Evolutionary conservation across 2,329 filamentous ascomycete species (phyloP).

Genomic region (Aspergillus felis): DNA sequence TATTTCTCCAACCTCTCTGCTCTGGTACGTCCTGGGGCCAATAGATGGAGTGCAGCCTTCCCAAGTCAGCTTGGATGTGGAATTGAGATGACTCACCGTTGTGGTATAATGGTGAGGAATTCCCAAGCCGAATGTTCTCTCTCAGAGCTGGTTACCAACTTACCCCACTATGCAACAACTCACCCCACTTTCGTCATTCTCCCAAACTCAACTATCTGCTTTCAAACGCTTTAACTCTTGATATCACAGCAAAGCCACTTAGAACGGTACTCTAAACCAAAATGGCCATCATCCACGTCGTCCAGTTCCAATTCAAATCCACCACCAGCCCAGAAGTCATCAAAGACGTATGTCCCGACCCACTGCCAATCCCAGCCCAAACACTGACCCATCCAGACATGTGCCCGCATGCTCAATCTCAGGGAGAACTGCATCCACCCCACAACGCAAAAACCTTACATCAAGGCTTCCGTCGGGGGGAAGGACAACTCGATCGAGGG

Average conservation of each 20-base stretch:
- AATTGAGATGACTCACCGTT: not conserved
- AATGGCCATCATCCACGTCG: constrained; percentile 66
- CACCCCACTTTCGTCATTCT: not conserved
- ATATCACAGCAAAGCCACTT: not conserved
- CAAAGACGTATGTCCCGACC: constrained; percentile 48
- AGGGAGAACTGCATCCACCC: constrained; percentile 59
- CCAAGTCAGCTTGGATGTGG: not conserved
- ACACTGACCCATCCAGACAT: constrained; percentile 42
- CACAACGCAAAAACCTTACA: constrained; percentile 56
- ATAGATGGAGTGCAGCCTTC: not conserved
- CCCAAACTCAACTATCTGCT: not conserved
- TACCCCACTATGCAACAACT: not conserved
- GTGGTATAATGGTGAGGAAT: not conserved
- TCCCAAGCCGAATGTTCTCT: not conserved
- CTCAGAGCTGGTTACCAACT: not conserved
- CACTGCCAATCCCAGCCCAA: not conserved
- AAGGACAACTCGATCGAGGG: constrained; percentile 61
- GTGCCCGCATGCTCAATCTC: constrained; percentile 54
- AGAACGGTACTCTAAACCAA: not conserved
- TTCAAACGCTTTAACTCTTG: no score
- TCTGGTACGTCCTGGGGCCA: not conserved
- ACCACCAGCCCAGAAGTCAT: constrained; percentile 47
- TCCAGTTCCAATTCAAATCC: constrained; percentile 64
- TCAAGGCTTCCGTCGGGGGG: constrained; percentile 56
- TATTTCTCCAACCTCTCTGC: not conserved